Evolutionary conservation across 1,139 yeast genomes (phyloP).

Genomic region (Pichia sp.): DNA sequence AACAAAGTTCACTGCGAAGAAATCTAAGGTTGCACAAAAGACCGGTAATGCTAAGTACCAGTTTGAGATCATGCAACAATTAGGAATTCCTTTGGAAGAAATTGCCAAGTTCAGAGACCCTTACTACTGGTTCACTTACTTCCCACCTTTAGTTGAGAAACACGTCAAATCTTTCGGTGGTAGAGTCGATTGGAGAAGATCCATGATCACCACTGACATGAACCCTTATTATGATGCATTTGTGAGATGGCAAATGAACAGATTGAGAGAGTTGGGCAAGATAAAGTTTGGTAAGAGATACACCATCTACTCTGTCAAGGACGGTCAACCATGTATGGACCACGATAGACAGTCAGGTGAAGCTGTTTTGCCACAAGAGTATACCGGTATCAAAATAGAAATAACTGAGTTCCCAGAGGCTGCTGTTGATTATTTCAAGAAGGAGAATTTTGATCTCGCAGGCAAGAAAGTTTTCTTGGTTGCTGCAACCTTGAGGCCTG

Average conservation of each 20-base stretch:
- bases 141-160: conserved; percentile 83
- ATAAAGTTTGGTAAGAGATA: conserved; percentile 98
- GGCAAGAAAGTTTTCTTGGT: conserved; percentile 73
- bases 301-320: conserved; percentile 95
- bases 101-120: conserved; percentile 88
- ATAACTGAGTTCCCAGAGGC: conserved; percentile 54
- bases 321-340: conserved; percentile 99
- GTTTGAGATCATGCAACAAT: conserved; percentile 92
- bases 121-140: conserved; percentile 78
- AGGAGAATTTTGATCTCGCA: conserved; percentile 41
- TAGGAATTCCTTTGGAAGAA: conserved; percentile 80
- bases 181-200: conserved; percentile 98
- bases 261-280: conserved; percentile 79
- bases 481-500: conserved; percentile 98
- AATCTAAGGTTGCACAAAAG: conserved; percentile 89
- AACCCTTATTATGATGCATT: conserved; percentile 95
- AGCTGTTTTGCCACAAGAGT: conserved; percentile 95
- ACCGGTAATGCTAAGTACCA: conserved; percentile 93
- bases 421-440: conserved; percentile 49
- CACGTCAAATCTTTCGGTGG: conserved; percentile 86
- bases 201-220: conserved; percentile 90
- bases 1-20: conserved; percentile 87
- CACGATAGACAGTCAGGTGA: conserved; percentile 98
- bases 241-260: conserved; percentile 94
- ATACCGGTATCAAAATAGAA: conserved; percentile 85